These are phyloP conservation scores for Haplosporangium sp. DNA, from an alignment of 371 early-diverging fungal genomes.

Conservation along the genomic window DNA sequence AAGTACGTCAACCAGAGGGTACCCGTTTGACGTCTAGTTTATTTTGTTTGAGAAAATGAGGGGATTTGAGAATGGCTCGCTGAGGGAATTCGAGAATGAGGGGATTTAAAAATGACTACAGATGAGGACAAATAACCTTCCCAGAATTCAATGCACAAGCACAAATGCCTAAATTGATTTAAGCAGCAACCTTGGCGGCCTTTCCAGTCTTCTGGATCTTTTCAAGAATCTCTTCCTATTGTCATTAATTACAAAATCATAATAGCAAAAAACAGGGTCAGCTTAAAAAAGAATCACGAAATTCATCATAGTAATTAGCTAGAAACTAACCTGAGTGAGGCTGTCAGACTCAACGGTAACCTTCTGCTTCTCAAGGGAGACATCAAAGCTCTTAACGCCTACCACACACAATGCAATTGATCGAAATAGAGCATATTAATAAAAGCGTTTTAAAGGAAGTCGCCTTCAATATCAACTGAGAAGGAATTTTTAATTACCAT, in stretches of 20 bases:
- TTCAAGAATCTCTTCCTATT: slow-evolving; percentile 37
- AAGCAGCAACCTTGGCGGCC: slow-evolving; percentile 43
- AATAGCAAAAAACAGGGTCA: too few relatives aligned
- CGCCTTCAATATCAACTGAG: background rate
- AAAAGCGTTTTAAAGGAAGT: too few relatives aligned
- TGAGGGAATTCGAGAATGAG: too few relatives aligned
- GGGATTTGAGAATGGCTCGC: too few relatives aligned
- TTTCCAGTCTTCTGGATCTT: slow-evolving; percentile 54
- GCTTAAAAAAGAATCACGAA: background rate
- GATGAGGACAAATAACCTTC: background rate
- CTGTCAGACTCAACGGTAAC: slow-evolving; percentile 65
- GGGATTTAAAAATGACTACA: background rate
- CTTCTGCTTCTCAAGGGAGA: slow-evolving; percentile 77
- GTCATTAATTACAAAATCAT: background rate
- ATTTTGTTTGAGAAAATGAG: too few relatives aligned
- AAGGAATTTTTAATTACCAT: slow-evolving; percentile 54
- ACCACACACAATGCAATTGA: background rate
- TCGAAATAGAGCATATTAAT: background rate
- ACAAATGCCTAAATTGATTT: background rate
- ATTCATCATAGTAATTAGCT: background rate
- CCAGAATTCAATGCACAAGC: background rate
- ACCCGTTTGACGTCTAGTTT: too few relatives aligned
- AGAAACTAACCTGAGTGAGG: slow-evolving; percentile 16
- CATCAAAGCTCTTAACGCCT: slow-evolving; percentile 70
- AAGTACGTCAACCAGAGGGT: too few relatives aligned